Conservation (phyloP, 768 basidiomycete genomes). For the Lentinula edodes region DNA sequence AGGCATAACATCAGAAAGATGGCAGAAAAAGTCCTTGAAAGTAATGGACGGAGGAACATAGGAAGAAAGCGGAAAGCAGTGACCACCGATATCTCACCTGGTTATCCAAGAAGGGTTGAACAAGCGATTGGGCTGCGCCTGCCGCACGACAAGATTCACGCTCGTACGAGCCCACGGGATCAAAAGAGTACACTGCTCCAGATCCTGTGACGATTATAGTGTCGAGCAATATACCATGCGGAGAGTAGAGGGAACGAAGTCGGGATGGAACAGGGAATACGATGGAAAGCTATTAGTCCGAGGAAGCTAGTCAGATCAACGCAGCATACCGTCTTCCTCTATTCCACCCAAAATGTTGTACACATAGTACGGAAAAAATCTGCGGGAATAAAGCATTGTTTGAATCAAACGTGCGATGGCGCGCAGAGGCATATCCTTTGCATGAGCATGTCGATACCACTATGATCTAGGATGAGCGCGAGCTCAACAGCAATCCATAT, state of each 20-base stretch:
- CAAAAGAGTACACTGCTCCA: slow-evolving; percentile 99
- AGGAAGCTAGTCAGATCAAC: slow-evolving; percentile 5
- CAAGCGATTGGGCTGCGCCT: slow-evolving; percentile 88
- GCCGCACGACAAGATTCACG: slow-evolving; percentile 95
- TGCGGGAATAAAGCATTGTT: slow-evolving; percentile 93
- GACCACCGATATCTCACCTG: slow-evolving; percentile 57
- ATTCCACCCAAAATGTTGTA: slow-evolving; percentile 96
- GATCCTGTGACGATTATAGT: slow-evolving; percentile 47
- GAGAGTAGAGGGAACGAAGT: slow-evolving; percentile 13
- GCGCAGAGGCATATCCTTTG: slow-evolving; percentile 95
- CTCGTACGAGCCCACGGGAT: slow-evolving; percentile 97
- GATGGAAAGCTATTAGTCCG: slow-evolving; percentile 11
- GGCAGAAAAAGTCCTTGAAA: not conserved
- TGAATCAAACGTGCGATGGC: slow-evolving; percentile 98
- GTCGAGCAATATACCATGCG: slow-evolving; percentile 6
- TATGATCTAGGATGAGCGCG: slow-evolving; percentile 22
- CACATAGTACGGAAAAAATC: slow-evolving; percentile 98
- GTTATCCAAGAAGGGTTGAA: slow-evolving; percentile 98
- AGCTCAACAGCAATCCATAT: not conserved
- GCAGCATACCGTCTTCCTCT: slow-evolving; percentile 84
- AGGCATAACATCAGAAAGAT: not conserved
- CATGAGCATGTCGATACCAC: slow-evolving; percentile 98
- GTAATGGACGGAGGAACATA: slow-evolving; percentile 13
- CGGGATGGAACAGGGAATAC: slow-evolving; percentile 13
- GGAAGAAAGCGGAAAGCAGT: slow-evolving; percentile 11